Conservation (phyloP, 495 filamentous ascomycete species). For the Jackrogersella minutella region DNA sequence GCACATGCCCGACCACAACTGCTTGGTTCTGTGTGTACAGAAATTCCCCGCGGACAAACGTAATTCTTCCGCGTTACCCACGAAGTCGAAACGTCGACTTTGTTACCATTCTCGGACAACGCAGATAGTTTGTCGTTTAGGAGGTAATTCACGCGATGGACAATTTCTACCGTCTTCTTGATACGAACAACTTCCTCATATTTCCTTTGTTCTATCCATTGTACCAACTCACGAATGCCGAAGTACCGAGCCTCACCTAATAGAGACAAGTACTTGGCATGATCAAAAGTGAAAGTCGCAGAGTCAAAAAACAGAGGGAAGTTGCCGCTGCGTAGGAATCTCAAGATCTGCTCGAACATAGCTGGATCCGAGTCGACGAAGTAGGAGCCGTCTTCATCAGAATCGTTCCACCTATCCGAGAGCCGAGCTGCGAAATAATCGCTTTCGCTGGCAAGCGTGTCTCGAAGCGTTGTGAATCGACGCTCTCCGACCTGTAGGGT, state of each 20-base stretch:
- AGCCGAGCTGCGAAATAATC: conserved; percentile 24
- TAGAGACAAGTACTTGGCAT: conserved; percentile 43
- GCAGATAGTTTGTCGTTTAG: neutral
- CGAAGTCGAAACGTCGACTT: neutral
- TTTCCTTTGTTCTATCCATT: conserved; percentile 29
- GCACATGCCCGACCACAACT: conserved; percentile 12
- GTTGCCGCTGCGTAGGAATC: conserved; percentile 47
- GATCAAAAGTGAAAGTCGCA: conserved; percentile 44
- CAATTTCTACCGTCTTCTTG: neutral
- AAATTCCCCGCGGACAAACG: conserved; percentile 12
- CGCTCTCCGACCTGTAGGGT: conserved; percentile 32
- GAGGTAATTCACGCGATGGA: neutral
- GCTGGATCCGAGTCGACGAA: conserved; percentile 55
- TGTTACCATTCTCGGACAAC: neutral
- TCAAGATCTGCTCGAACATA: conserved; percentile 53
- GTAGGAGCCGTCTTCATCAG: conserved; percentile 44
- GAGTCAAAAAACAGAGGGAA: conserved; percentile 52
- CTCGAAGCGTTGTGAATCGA: conserved; percentile 19
- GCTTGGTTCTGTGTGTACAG: neutral
- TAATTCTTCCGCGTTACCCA: conserved; percentile 7
- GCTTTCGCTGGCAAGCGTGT: conserved; percentile 24
- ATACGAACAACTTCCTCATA: conserved; percentile 20
- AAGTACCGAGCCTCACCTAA: conserved; percentile 49
- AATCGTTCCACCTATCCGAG: conserved; percentile 26
- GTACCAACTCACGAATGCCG: conserved; percentile 31